phyloP scores from a whole-genome alignment of 1,139 yeast species.

The Kazachstania sp. region DNA sequence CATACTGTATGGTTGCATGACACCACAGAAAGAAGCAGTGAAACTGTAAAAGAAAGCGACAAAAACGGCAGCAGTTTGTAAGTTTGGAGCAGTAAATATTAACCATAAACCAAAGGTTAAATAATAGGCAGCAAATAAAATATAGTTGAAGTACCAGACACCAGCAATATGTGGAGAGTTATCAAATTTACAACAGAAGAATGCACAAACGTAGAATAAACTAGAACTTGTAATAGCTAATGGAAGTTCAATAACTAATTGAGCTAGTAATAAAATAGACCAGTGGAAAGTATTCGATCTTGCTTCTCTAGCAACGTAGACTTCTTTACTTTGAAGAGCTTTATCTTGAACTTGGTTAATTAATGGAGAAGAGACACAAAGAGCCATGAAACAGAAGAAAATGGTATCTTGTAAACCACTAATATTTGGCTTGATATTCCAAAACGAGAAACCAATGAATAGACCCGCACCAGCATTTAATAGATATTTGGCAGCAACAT shows the following conservation, averaged over 20 bases:
- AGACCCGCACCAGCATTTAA: constrained; percentile 40
- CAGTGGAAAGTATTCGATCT: constrained; percentile 57
- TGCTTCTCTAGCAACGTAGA: constrained; percentile 52
- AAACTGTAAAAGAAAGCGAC: constrained; percentile 44
- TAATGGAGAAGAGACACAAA: constrained; percentile 45
- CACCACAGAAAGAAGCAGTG: constrained; percentile 50
- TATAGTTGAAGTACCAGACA: constrained; percentile 40
- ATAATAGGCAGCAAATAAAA: constrained; percentile 44
- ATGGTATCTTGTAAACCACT: constrained; percentile 46
- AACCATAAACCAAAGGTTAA: constrained; percentile 45
- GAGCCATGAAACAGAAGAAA: constrained; percentile 45
- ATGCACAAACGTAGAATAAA: constrained; percentile 42
- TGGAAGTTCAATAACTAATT: constrained; percentile 44
- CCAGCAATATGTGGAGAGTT: constrained; percentile 45
- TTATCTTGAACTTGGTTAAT: constrained; percentile 52
- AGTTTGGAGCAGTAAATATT: constrained; percentile 47
- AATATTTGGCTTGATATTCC: constrained; percentile 42
- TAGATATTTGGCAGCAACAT: constrained; percentile 36
- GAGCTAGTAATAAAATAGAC: constrained; percentile 47
- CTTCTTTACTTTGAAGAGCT: constrained; percentile 45
- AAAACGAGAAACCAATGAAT: constrained; percentile 51
- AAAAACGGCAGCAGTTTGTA: constrained; percentile 51
- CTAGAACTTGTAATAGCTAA: constrained; percentile 44
- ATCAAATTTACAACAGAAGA: constrained; percentile 47
- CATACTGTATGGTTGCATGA: constrained; percentile 43